Conservation (phyloP, 257 asterid genomes). For the Primulina huaijiensis region DNA sequence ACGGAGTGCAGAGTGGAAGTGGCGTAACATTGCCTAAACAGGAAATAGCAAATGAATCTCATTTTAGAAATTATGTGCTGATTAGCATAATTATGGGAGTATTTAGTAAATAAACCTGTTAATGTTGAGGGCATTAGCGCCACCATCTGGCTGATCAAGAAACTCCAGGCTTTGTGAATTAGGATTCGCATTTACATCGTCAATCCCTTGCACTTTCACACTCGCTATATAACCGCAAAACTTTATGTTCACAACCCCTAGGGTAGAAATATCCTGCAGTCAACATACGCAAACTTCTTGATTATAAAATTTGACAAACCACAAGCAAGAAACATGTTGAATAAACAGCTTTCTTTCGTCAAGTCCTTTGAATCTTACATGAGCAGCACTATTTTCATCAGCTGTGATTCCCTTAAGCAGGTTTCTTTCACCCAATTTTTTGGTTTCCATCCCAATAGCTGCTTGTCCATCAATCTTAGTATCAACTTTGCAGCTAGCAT, state of each 20-base stretch:
- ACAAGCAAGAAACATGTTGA: conserved; percentile 21
- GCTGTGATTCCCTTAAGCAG: conserved; percentile 95
- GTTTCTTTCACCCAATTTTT: conserved; percentile 74
- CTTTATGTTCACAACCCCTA: conserved; percentile 73
- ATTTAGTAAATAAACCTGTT: conserved; percentile 53
- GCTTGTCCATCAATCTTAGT: conserved; percentile 86
- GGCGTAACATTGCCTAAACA: conserved; percentile 13
- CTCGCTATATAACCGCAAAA: conserved; percentile 76
- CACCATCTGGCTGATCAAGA: conserved; percentile 94
- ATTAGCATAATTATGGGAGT: conserved; percentile 1
- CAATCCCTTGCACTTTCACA: conserved; percentile 75
- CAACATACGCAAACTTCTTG: conserved; percentile 18
- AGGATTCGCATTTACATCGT: conserved; percentile 37
- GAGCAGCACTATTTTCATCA: conserved; percentile 92
- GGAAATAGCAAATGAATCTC: background rate
- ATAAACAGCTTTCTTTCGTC: conserved; percentile 10
- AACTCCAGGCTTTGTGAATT: conserved; percentile 54
- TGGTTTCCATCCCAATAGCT: conserved; percentile 58
- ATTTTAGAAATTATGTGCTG: conserved; percentile 10
- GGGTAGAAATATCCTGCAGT: conserved; percentile 80
- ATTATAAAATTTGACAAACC: conserved; percentile 14
- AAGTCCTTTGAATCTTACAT: conserved; percentile 47
- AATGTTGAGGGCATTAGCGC: conserved; percentile 95
- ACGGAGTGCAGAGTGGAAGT: conserved; percentile 6
- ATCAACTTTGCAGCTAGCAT: conserved; percentile 84